Base-by-base conservation (phyloP, 176 grass and related monocot species). In the Aegilops speltoides region DNA sequence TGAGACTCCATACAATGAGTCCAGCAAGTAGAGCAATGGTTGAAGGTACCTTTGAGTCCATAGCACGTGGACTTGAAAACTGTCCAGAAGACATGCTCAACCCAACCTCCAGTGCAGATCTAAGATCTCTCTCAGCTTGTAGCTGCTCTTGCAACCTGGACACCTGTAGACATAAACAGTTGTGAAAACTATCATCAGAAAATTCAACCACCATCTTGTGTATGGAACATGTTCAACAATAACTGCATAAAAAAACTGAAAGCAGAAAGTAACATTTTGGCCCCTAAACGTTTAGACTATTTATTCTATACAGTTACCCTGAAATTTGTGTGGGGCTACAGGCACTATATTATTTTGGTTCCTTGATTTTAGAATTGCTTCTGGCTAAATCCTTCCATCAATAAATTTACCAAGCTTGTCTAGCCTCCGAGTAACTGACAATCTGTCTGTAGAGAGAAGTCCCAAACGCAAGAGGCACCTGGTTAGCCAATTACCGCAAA, bases 131-230 rank as follows among this genome's bases (percentile, higher is more conserved):
- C 83, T 99, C 97, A 85, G 97, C 88, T 78, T 99, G 97, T 82
- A 99, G 92, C 71, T 99, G 97, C 89, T 99, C 97, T 93, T 99
- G 97, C 89, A 99, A 83, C 73, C 97, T 94, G 20, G 97, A 99
- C 16, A 99, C 97, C 97, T 99, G 76, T 33, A 72, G 34, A 68
- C 80, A 34, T 63, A 81, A 65, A 73, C n/a, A 85, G 79, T 61
- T 86, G 68, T 26, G 16, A 31, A 89, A 61, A 78, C 20, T 63
- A 72, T 71, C 25, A 10, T 84, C 61, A 46, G 6, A 79, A 76
- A 84, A 36, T 61, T 33, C 71, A 67, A 36, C 36, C 78, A 82
- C 77, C 25, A 85, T 74, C 45, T 61, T 59, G 37, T 67, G 64
- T 41, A 90, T 62, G 6, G 46, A 43, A 37, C 45, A n/a, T 77